Base-by-base conservation (phyloP, 805 yeast genomes). In the Wickerhamiella brachini region DNA sequence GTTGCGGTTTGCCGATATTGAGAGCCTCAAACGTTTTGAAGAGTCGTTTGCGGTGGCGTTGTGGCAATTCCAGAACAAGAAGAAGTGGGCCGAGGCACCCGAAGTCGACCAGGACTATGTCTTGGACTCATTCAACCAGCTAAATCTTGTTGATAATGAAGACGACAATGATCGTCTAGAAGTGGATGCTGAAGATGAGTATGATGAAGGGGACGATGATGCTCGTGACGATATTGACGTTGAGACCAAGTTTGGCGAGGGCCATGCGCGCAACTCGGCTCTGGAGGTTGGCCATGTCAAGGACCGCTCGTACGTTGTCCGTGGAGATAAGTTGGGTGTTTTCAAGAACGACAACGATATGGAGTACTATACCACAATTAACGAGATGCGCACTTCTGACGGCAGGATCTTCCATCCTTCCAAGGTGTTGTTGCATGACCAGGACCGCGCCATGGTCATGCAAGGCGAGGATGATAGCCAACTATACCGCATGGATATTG, bases 281-380 rank as follows among this genome's bases (percentile, higher is more conserved):
- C 71, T 88, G 60, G 80, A 84, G 1, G 80, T 86, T 8, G 89
- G 95, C 0, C 76, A 68, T 54, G 75, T 74, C 51, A 80, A 80
- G 57, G 81, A 85, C 59, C 72, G 93, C 37, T 76, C 95, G 0
- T 88, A 76, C 63, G 89, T 88, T 29, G 80, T 83, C 0, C 78
- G 94, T 57, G 95, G 88, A 15, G 70, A 85, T 63, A 78, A 78
- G 56, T 70, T 88, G 51, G 95, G 95, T 34, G 88, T 88, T 5
- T 86, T 87, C 68, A 81, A 74, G 59, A 75, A 80, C 18, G 75
- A 73, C 37, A 73, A 70, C 15, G 62, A 64, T 26, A 65, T 87
- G 47, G 76, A 79, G 52, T 86, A 76, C 59, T 68, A 76, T 20
- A 79, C 94, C 4, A 77, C 94, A 0, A 83, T 88, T 53, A 76